Percentiles rank a stretch among this genome's conserved stretches.
These are phyloP conservation scores for Coleophoma cylindrospora DNA, from an alignment of 2,329 filamentous ascomycete species.

Conservation along the genomic window DNA sequence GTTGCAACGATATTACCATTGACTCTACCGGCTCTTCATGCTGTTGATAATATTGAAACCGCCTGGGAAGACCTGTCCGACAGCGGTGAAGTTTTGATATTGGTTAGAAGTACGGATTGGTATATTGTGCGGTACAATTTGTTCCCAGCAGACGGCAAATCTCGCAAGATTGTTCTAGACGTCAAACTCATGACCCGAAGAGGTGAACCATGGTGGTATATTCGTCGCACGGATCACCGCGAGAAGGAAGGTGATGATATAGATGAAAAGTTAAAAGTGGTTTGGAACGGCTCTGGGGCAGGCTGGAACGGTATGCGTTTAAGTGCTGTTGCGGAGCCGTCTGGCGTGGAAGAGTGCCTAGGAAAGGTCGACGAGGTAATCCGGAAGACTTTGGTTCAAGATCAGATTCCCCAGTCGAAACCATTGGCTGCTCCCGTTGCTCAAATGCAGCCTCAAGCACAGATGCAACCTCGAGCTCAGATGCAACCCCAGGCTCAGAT, in stretches of 20 bases:
- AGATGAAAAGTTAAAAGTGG: slow-evolving; percentile 32
- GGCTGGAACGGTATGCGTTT: slow-evolving; percentile 43
- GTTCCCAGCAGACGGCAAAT: slow-evolving; percentile 25
- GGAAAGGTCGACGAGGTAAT: slow-evolving; percentile 20
- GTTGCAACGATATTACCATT: slow-evolving; percentile 49
- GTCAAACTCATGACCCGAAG: slow-evolving; percentile 44
- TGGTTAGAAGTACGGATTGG: slow-evolving; percentile 51
- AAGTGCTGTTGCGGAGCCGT: slow-evolving; percentile 39
- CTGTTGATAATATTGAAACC: slow-evolving; percentile 54
- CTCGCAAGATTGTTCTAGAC: slow-evolving; percentile 42
- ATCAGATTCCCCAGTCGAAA: background rate
- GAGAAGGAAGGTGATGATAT: slow-evolving; percentile 27
- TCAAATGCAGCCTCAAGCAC: background rate
- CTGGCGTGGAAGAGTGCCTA: slow-evolving; percentile 31
- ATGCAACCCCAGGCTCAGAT: background rate
- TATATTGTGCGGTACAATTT: slow-evolving; percentile 50
- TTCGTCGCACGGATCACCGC: slow-evolving; percentile 17
- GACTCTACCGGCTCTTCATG: slow-evolving; percentile 61
- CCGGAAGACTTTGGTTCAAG: background rate
- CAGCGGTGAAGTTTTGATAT: slow-evolving; percentile 44
- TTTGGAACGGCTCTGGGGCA: slow-evolving; percentile 40
- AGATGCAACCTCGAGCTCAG: background rate
- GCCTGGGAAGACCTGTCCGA: slow-evolving; percentile 39
- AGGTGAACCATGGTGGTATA: slow-evolving; percentile 32
- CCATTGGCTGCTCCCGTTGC: background rate